Evolutionary conservation across 805 yeast genomes (phyloP).

Genomic region (Candida arabinofermentans): DNA sequence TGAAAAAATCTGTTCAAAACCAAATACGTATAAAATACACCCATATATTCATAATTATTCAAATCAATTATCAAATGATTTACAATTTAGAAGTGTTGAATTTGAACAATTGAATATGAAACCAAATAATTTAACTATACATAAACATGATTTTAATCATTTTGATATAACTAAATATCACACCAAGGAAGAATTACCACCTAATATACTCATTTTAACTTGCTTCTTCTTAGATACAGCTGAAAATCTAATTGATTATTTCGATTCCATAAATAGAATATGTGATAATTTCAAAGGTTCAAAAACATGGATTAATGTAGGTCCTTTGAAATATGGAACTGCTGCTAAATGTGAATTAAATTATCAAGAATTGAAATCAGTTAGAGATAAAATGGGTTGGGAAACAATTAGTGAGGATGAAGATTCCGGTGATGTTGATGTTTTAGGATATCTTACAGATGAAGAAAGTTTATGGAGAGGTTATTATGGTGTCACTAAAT

Average conservation of each 20-base stretch:
- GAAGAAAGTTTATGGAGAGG: constrained; percentile 71
- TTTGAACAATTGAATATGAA: constrained; percentile 27
- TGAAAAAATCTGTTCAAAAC: constrained; percentile 1
- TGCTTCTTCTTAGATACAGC: constrained; percentile 92
- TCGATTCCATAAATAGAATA: constrained; percentile 56
- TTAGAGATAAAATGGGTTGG: constrained; percentile 67
- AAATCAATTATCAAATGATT: constrained; percentile 45
- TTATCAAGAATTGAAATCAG: constrained; percentile 57
- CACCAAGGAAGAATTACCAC: constrained; percentile 17
- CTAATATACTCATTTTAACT: constrained; percentile 54
- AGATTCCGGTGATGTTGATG: constrained; percentile 36
- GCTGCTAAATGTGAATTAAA: constrained; percentile 74
- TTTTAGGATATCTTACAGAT: constrained; percentile 74
- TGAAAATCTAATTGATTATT: constrained; percentile 72
- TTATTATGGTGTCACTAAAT: constrained; percentile 61
- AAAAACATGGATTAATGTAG: constrained; percentile 79
- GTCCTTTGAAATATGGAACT: constrained; percentile 91
- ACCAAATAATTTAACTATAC: constrained; percentile 46
- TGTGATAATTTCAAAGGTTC: constrained; percentile 30
- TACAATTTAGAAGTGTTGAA: constrained; percentile 47
- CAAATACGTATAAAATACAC: constrained; percentile 24
- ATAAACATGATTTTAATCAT: constrained; percentile 62
- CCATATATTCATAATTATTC: constrained; percentile 69
- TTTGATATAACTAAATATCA: constrained; percentile 32
- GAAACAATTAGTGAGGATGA: constrained; percentile 31